Evolutionary conservation across 2,329 filamentous ascomycete genomes (phyloP).

Genomic region (Chaetomium globosum): DNA sequence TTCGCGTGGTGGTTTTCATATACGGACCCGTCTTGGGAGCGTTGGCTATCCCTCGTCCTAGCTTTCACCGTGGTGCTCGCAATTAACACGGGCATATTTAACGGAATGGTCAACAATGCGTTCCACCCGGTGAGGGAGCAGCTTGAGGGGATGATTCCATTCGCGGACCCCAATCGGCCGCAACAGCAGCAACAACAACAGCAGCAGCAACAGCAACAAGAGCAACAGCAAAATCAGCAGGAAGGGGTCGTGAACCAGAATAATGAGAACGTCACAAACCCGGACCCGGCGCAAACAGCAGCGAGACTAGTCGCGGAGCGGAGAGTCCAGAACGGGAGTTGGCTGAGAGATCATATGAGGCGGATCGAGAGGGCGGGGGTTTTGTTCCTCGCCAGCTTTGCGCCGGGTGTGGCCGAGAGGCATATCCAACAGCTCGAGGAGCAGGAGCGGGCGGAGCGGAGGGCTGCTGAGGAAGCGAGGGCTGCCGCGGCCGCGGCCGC

Average conservation of each 20-base stretch:
- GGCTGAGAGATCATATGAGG: slow-evolving; percentile 55
- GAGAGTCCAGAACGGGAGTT: slow-evolving; percentile 50
- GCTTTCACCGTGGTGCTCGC: slow-evolving; percentile 60
- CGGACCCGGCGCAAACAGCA: slow-evolving; percentile 55
- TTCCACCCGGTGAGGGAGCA: slow-evolving; percentile 62
- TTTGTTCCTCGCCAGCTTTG: slow-evolving; percentile 67
- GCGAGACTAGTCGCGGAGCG: slow-evolving; percentile 56
- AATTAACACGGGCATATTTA: slow-evolving; percentile 62
- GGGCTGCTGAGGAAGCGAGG: slow-evolving; percentile 48
- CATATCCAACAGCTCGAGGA: slow-evolving; percentile 64
- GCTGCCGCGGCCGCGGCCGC: slow-evolving; percentile 44
- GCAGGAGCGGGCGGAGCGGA: slow-evolving; percentile 52
- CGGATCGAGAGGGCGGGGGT: slow-evolving; percentile 62
- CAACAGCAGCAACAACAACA: slow-evolving; percentile 37
- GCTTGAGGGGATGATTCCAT: slow-evolving; percentile 61
- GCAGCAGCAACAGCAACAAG: slow-evolving; percentile 38
- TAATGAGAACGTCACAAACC: slow-evolving; percentile 34
- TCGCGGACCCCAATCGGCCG: slow-evolving; percentile 47
- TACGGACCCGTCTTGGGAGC: slow-evolving; percentile 59
- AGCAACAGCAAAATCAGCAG: slow-evolving; percentile 32
- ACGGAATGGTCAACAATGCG: slow-evolving; percentile 56
- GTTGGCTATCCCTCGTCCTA: slow-evolving; percentile 58
- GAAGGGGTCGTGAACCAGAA: neutral
- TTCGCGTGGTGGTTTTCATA: slow-evolving; percentile 69
- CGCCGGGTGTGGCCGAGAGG: slow-evolving; percentile 66